Percentiles rank a stretch among this genome's conserved stretches.
These are phyloP conservation scores for Raphanus hybrid DNA, from an alignment of 441 rosid species.

Conservation along the genomic window DNA sequence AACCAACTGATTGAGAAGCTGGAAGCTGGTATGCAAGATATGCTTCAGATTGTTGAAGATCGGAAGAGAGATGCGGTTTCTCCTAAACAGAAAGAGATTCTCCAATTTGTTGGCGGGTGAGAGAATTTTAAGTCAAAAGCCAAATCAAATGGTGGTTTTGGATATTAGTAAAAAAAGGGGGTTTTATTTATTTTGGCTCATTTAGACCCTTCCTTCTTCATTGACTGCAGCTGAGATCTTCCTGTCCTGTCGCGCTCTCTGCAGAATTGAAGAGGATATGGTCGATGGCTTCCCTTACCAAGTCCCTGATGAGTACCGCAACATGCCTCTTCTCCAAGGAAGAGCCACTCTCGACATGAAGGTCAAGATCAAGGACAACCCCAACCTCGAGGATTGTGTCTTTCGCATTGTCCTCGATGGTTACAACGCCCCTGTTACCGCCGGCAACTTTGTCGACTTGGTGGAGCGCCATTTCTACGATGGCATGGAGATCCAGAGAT, in stretches of 20 bases:
- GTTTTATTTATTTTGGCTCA: no score
- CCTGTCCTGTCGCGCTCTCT: conserved; percentile 86
- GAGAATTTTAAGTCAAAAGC: conserved; percentile 21
- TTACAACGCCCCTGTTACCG: conserved; percentile 93
- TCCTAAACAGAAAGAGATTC: conserved; percentile 90
- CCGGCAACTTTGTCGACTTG: conserved; percentile 94
- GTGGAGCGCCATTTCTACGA: conserved; percentile 93
- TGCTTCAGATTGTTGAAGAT: conserved; percentile 81
- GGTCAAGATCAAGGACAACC: conserved; percentile 97
- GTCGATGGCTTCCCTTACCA: conserved; percentile 92
- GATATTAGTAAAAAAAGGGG: no score
- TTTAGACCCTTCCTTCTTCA: conserved; percentile 62
- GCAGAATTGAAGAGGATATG: conserved; percentile 99
- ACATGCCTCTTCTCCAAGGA: conserved; percentile 95
- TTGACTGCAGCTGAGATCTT: conserved; percentile 99
- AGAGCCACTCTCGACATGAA: conserved; percentile 98
- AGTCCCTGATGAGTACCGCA: conserved; percentile 84
- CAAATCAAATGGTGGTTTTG: no score
- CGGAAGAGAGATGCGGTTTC: conserved; percentile 92
- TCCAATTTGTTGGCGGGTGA: conserved; percentile 87
- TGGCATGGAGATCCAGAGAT: conserved; percentile 99
- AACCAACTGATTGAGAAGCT: conserved; percentile 76
- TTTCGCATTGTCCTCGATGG: conserved; percentile 96
- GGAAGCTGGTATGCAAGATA: conserved; percentile 86
- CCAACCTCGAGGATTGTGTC: conserved; percentile 80